phyloP scores from a whole-genome alignment of 371 early-diverging fungal species.

The Mucor sp. region DNA sequence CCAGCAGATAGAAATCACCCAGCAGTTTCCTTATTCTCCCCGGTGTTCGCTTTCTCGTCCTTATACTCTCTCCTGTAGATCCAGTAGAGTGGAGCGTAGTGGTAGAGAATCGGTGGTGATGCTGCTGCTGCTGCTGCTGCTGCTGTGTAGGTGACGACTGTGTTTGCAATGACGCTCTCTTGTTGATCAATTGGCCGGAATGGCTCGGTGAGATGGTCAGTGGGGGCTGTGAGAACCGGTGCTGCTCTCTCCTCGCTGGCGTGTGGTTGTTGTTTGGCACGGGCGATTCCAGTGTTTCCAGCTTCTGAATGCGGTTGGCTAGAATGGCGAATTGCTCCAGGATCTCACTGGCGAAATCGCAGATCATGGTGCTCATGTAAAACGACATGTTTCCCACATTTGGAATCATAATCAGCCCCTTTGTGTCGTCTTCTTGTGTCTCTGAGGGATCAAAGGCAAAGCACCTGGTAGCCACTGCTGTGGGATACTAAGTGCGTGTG shows the following conservation, averaged over 20 bases:
- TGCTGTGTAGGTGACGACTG: background rate
- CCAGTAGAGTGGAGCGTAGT: background rate
- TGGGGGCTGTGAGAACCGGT: background rate
- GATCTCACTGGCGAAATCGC: slow-evolving; percentile 72
- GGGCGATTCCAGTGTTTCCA: slow-evolving; percentile 37
- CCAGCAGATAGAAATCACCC: slow-evolving; percentile 78
- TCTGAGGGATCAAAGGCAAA: slow-evolving; percentile 87
- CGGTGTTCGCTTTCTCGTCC: slow-evolving; percentile 65
- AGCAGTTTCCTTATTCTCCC: slow-evolving; percentile 77
- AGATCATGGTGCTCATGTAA: slow-evolving; percentile 78
- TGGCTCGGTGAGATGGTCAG: background rate
- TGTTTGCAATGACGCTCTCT: slow-evolving; percentile 2
- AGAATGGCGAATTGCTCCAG: slow-evolving; percentile 44
- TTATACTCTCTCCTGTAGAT: slow-evolving; percentile 39
- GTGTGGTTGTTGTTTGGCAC: slow-evolving; percentile 9
- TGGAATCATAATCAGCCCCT: slow-evolving; percentile 79
- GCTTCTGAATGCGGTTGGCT: slow-evolving; percentile 15
- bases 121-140: background rate
- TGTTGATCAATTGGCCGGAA: background rate
- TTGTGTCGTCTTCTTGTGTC: slow-evolving; percentile 70
- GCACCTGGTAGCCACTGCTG: slow-evolving; percentile 73
- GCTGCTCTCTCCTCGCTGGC: background rate
- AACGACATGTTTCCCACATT: slow-evolving; percentile 80
- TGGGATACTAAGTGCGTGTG: slow-evolving; percentile 59
- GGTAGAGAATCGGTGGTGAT: slow-evolving; percentile 57